These are phyloP conservation scores for Neopestalotiopsis sp. DNA, from an alignment of 2,329 filamentous ascomycete genomes.

Conservation along the genomic window DNA sequence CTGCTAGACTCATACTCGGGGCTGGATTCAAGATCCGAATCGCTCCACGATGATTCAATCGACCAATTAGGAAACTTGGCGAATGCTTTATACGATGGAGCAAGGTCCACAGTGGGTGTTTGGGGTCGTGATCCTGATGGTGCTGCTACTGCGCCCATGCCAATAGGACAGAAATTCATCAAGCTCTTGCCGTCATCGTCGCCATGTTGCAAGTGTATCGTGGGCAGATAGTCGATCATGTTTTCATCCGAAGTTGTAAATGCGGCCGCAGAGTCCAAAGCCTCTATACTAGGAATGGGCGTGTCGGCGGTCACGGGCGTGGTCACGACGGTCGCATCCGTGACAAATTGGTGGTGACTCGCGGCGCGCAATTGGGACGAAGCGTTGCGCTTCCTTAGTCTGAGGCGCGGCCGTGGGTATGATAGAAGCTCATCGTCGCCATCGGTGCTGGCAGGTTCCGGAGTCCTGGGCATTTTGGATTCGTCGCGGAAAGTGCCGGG, in stretches of 20 bases:
- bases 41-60: constrained; percentile 60
- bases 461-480: constrained; percentile 52
- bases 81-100: constrained; percentile 47
- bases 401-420: constrained; percentile 59
- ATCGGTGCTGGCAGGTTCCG: constrained; percentile 51
- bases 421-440: constrained; percentile 47
- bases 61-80: constrained; percentile 64
- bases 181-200: constrained; percentile 25
- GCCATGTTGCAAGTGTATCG: constrained; percentile 39
- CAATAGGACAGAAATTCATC: constrained; percentile 36
- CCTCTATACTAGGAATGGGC: constrained; percentile 69
- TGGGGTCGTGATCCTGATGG: constrained; percentile 59
- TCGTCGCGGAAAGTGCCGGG: constrained; percentile 48
- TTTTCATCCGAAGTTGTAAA: constrained; percentile 46
- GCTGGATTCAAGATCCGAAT: constrained; percentile 58
- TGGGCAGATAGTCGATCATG: constrained; percentile 46
- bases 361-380: constrained; percentile 58
- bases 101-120: constrained; percentile 59
- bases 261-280: constrained; percentile 42
- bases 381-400: constrained; percentile 60
- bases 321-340: constrained; percentile 61
- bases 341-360: constrained; percentile 70
- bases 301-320: constrained; percentile 52
- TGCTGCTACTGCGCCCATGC: constrained; percentile 41
- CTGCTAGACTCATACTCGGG: constrained; percentile 65